phyloP scores from a whole-genome alignment of 805 yeast species.

The Starmera pachycereana region DNA sequence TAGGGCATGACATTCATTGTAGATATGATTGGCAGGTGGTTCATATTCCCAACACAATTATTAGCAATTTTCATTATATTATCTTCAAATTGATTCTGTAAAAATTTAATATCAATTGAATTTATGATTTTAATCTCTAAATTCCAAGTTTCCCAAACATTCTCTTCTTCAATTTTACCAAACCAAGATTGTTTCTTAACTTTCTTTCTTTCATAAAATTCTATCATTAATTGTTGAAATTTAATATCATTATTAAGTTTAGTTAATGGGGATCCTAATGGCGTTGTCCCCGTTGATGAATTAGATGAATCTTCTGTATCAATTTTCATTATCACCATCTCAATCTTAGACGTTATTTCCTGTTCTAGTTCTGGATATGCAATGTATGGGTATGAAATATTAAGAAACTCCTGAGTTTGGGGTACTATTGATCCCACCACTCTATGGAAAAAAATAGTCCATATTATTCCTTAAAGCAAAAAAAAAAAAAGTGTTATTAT shows the following conservation, averaged over 20 bases:
- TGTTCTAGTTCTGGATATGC: constrained; percentile 39
- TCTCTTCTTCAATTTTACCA: constrained; percentile 30
- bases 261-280: constrained; percentile 8
- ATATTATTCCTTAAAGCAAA: constrained; percentile 41
- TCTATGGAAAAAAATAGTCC: constrained; percentile 60
- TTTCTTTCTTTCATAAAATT: constrained; percentile 29
- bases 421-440: constrained; percentile 58
- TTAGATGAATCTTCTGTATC: constrained; percentile 4
- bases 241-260: constrained; percentile 13
- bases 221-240: constrained; percentile 26
- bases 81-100: constrained; percentile 28
- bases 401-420: constrained; percentile 41
- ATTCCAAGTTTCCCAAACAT: constrained; percentile 67
- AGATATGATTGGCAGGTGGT: constrained; percentile 67
- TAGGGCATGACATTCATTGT: constrained; percentile 60
- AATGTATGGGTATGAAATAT: constrained; percentile 46
- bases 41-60: constrained; percentile 44
- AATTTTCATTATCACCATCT: constrained; percentile 20
- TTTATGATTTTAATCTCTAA: constrained; percentile 36
- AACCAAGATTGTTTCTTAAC: constrained; percentile 47
- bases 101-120: constrained; percentile 10
- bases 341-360: constrained; percentile 26
- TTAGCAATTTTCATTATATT: constrained; percentile 37
- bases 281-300: constrained; percentile 5
- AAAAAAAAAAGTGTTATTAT: constrained; percentile 5